Conservation (phyloP, 208 protist species). For the Leishmania tarentolae region DNA sequence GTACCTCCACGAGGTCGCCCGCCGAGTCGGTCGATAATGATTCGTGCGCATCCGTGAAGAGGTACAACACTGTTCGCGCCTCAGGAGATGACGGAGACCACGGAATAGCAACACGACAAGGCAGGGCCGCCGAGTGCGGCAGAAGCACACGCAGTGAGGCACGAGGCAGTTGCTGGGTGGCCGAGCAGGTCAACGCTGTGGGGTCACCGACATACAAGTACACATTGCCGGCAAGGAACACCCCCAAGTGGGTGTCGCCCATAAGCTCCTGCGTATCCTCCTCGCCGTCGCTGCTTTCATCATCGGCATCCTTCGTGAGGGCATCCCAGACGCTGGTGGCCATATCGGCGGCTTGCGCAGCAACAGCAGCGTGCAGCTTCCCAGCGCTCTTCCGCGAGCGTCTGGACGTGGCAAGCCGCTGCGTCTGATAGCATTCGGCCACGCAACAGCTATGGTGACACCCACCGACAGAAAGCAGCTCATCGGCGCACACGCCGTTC, state of each 20-base stretch:
- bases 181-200: constrained; percentile 20
- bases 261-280: constrained; percentile 11
- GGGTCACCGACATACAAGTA: constrained; percentile 49
- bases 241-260: constrained; percentile 6
- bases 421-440: constrained; percentile 26
- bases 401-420: constrained; percentile 13
- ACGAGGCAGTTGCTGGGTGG: constrained; percentile 9
- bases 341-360: constrained; percentile 26
- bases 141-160: constrained; percentile 43
- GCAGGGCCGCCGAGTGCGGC: constrained; percentile 39
- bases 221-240: constrained; percentile 41
- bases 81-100: constrained; percentile 19
- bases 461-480: constrained; percentile 65
- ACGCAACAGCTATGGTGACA: constrained; percentile 73
- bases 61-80: constrained; percentile 26
- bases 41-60: constrained; percentile 28
- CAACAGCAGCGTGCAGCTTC: constrained; percentile 21
- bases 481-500: constrained; percentile 63
- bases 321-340: constrained; percentile 25
- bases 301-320: constrained; percentile 28
- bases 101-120: constrained; percentile 53
- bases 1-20: constrained; percentile 15
- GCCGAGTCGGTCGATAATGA: not conserved
- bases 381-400: constrained; percentile 23
- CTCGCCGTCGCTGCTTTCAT: constrained; percentile 12